Base-by-base conservation (phyloP, 441 rosid species). In the Syzygium syzygioides region DNA sequence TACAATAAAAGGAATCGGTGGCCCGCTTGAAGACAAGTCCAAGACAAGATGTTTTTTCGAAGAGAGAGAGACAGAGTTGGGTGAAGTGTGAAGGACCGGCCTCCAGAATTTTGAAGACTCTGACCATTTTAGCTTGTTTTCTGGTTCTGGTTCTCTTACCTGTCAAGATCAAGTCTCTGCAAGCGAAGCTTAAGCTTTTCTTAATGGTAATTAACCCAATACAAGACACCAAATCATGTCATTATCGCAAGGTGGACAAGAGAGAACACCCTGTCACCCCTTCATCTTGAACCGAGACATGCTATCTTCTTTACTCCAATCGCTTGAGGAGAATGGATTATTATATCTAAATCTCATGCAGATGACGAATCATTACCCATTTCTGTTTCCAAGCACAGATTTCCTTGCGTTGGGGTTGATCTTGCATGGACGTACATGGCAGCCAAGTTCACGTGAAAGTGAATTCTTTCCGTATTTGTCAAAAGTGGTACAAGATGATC, bases 101-200 rank as follows among this genome's bases (percentile, higher is more conserved):
- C 45, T 30, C 79, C 18, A 34, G 79, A 34, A 45, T 41, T 45
- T 45, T 32, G 79, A 68, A 68, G 79, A 34, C 45, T 34, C 79
- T 19, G 4, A 71, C 45, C 28, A 71, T 19, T 37, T 76, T 11
- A 7, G 83, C 52, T 6, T 12, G 52, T 37, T 71, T 85, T 30
- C 59, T 80, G 52, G 9, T 85, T 37, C 85, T 50, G 37, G 50
- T 56, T 26, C 68, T 56, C 55, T 9, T 37, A 76, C 25, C 34
- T 85, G 87, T 89, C 89, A 57, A 79, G 41, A 37, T 62, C 59
- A 62, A 64, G 53, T 86, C 71, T 88, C 87, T 79, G 83, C 86
- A 79, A 57, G 59, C 68, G 79, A 90, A 87, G 53, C 87, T 17
- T 23, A 41, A 86, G 55, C 80, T 86, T 71, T 86, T 87, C 55